Evolutionary conservation across 768 basidiomycete genomes (phyloP).

Genomic region (Pluteus cervinus): DNA sequence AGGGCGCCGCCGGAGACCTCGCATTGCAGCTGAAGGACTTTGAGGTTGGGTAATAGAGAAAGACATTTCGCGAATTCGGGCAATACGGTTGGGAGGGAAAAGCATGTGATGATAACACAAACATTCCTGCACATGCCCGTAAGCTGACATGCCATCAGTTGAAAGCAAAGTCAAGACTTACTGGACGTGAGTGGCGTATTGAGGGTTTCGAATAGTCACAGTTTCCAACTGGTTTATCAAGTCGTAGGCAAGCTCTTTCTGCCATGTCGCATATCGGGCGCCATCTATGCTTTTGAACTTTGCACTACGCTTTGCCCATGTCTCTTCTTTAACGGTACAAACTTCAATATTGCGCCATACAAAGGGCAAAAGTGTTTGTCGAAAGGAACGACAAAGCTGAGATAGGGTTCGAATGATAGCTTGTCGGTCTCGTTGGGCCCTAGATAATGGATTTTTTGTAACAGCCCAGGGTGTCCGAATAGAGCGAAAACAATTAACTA

Average conservation of each 20-base stretch:
- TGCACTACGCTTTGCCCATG: no score
- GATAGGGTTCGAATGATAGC: constrained; percentile 14
- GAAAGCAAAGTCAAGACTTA: constrained; percentile 1
- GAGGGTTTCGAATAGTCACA: constrained; percentile 16
- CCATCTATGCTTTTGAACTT: no score
- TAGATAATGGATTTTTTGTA: no score
- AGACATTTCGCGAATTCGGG: constrained; percentile 18
- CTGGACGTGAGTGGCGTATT: constrained; percentile 15
- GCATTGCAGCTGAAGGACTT: constrained; percentile 17
- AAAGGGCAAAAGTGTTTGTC: constrained; percentile 11
- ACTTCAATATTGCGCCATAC: constrained; percentile 15
- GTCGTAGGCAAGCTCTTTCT: constrained; percentile 9
- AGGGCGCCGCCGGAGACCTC: no score
- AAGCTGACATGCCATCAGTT: no score
- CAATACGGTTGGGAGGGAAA: constrained; percentile 9
- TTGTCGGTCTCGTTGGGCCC: no score
- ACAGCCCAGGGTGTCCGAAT: no score
- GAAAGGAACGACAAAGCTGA: constrained; percentile 13
- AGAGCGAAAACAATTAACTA: no score
- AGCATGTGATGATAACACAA: neutral
- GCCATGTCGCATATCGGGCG: no score
- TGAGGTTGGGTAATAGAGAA: constrained; percentile 15
- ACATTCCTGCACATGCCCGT: no score
- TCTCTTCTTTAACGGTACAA: no score
- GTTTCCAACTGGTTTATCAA: constrained; percentile 16